Evolutionary conservation across 2,329 filamentous ascomycete species (phyloP).

Genomic region (Penicillium concentricum): DNA sequence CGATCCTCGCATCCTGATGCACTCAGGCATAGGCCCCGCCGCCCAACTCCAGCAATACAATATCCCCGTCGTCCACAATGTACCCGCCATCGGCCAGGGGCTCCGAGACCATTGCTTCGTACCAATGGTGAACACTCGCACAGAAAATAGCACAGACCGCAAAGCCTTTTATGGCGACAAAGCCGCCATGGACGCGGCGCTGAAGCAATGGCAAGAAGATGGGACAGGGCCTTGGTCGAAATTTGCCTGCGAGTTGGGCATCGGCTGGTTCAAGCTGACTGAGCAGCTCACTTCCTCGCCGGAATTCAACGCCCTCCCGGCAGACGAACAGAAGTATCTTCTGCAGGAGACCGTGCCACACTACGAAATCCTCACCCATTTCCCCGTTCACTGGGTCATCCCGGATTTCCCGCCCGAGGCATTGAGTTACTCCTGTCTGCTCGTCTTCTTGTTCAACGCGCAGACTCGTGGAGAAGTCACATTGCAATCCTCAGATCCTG

Average conservation of each 20-base stretch:
- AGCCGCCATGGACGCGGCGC: conserved; percentile 15
- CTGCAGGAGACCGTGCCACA: conserved; percentile 54
- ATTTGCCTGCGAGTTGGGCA: conserved; percentile 31
- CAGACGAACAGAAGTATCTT: conserved; percentile 47
- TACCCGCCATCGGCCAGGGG: conserved; percentile 21
- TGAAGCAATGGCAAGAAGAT: conserved; percentile 48
- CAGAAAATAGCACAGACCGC: conserved; percentile 4
- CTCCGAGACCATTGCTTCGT: conserved; percentile 22
- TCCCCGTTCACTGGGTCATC: conserved; percentile 46
- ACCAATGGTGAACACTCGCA: conserved; percentile 9
- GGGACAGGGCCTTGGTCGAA: conserved; percentile 41
- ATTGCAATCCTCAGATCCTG: conserved; percentile 54
- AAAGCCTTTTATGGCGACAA: conserved; percentile 11
- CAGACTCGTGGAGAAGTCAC: conserved; percentile 54
- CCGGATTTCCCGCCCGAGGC: conserved; percentile 38
- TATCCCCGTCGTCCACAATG: conserved; percentile 15
- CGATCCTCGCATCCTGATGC: conserved; percentile 14
- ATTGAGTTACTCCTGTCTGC: conserved; percentile 47
- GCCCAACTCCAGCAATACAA: conserved; percentile 9
- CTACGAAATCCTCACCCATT: conserved; percentile 56
- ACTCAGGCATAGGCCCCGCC: conserved; percentile 14
- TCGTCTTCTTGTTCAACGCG: conserved; percentile 55
- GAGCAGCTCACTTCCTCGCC: conserved; percentile 40
- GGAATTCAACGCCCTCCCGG: conserved; percentile 54
- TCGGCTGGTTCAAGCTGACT: conserved; percentile 45